Conservation (phyloP, 129 eudicot genomes). For the Flaveria sonorensis region DNA sequence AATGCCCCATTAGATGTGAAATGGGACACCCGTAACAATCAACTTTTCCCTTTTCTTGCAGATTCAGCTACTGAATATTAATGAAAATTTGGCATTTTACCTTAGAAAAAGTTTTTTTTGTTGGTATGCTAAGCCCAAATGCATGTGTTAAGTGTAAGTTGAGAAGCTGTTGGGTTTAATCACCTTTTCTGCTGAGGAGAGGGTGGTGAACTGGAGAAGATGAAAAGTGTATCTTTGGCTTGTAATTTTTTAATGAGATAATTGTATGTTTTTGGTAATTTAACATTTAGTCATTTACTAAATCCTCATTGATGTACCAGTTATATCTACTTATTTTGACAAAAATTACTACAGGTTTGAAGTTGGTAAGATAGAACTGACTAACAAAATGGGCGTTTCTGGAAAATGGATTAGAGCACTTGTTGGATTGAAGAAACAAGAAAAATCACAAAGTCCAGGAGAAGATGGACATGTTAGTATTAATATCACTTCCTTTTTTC, state of each 20-base stretch:
- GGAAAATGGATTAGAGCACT: constrained; percentile 81
- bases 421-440: constrained; percentile 79
- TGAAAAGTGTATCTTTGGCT: neutral
- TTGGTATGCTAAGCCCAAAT: neutral
- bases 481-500: constrained; percentile 11
- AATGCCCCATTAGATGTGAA: neutral
- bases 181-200: constrained; percentile 7
- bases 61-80: neutral
- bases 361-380: constrained; percentile 28
- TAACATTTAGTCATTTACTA: neutral
- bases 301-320: neutral
- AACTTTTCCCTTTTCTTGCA: neutral
- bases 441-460: constrained; percentile 58
- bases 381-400: constrained; percentile 70
- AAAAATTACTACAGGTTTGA: constrained; percentile 37
- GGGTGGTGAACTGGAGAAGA: neutral
- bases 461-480: constrained; percentile 67
- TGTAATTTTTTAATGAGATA: neutral
- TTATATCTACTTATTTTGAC: neutral
- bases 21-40: neutral
- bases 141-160: neutral
- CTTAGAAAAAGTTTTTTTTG: neutral
- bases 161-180: constrained; percentile 14
- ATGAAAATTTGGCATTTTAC: neutral
- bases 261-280: constrained; percentile 7